Conservation (phyloP, 768 basidiomycete species). For the Russula foetens region DNA sequence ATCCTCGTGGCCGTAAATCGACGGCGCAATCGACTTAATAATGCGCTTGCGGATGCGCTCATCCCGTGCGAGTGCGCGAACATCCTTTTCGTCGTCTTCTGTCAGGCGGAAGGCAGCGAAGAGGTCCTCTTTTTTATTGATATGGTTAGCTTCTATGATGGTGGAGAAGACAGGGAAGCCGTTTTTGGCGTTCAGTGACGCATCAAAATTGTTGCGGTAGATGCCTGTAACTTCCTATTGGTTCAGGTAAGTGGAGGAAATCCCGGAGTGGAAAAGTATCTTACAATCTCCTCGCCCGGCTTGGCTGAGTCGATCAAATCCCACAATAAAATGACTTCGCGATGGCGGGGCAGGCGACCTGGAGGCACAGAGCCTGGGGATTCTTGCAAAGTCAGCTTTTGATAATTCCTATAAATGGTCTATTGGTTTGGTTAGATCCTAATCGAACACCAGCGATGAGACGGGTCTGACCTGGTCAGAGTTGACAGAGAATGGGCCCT, state of each 20-base stretch:
- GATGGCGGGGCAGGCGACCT: conserved; percentile 91
- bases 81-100: conserved; percentile 93
- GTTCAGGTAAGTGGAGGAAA: neutral
- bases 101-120: conserved; percentile 98
- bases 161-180: conserved; percentile 99
- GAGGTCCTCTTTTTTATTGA: conserved; percentile 98
- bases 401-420: conserved; percentile 98
- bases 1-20: conserved; percentile 98
- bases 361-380: conserved; percentile 97
- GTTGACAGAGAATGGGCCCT: conserved; percentile 94
- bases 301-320: conserved; percentile 97
- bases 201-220: conserved; percentile 98
- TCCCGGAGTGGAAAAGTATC: conserved; percentile 21
- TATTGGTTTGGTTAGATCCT: conserved; percentile 25
- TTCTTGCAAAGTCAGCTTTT: conserved; percentile 97
- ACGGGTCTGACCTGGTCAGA: conserved; percentile 75
- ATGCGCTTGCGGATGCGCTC: conserved; percentile 96
- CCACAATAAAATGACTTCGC: conserved; percentile 95
- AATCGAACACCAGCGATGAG: neutral
- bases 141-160: conserved; percentile 94
- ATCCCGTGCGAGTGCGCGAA: conserved; percentile 79
- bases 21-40: conserved; percentile 97
- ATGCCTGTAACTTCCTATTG: conserved; percentile 91
- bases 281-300: conserved; percentile 94
- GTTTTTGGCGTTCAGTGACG: conserved; percentile 95